phyloP scores from a whole-genome alignment of 2,329 filamentous ascomycete genomes.

The Tolypocladium paradoxum region DNA sequence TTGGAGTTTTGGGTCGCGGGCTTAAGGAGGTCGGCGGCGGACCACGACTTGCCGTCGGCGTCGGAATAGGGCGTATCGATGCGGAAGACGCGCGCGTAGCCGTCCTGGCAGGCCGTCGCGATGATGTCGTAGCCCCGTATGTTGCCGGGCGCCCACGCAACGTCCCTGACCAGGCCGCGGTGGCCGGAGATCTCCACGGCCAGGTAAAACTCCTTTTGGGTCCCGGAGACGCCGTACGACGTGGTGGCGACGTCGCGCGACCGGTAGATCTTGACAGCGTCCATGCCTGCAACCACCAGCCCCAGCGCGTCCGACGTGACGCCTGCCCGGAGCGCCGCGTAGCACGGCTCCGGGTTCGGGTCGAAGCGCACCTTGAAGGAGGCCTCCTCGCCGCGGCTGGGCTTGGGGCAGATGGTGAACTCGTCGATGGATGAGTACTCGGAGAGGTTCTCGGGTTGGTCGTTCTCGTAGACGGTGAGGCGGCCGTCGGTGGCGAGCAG shows the following conservation, averaged over 20 bases:
- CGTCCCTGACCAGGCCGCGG: constrained; percentile 68
- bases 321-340: constrained; percentile 67
- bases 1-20: constrained; percentile 15
- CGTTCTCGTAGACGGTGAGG: constrained; percentile 73
- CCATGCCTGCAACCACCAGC: constrained; percentile 78
- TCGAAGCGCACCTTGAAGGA: constrained; percentile 82
- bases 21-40: constrained; percentile 32
- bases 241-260: constrained; percentile 50
- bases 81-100: constrained; percentile 79
- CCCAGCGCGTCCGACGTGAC: constrained; percentile 69
- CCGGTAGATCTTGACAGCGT: constrained; percentile 71
- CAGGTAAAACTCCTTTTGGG: constrained; percentile 71
- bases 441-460: constrained; percentile 68
- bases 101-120: constrained; percentile 88
- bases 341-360: constrained; percentile 73
- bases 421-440: constrained; percentile 69
- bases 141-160: constrained; percentile 87
- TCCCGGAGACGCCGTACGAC: constrained; percentile 40
- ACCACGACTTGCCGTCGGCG: constrained; percentile 40
- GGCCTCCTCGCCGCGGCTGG: constrained; percentile 72
- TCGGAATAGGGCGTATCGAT: constrained; percentile 48
- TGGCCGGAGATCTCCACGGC: constrained; percentile 68
- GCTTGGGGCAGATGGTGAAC: constrained; percentile 60
- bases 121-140: constrained; percentile 83
- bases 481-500: constrained; percentile 75